These are phyloP conservation scores for Neurospora tetraspora DNA, from an alignment of 495 filamentous ascomycete species.

Conservation along the genomic window DNA sequence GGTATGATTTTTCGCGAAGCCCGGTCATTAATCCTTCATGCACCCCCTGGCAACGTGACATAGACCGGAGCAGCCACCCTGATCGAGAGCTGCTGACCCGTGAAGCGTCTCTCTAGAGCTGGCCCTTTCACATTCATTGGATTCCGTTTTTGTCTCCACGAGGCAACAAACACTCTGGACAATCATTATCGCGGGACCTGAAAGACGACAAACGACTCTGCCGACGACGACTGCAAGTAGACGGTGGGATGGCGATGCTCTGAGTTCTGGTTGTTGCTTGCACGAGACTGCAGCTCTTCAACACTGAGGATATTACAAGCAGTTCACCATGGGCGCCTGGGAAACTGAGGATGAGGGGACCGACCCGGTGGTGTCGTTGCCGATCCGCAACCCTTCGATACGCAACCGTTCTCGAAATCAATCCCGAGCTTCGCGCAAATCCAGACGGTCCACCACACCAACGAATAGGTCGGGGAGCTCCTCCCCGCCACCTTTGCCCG, in stretches of 20 bases:
- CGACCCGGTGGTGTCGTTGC: constrained; percentile 41
- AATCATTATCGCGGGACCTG: background rate
- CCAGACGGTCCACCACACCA: constrained; percentile 48
- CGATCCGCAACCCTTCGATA: constrained; percentile 50
- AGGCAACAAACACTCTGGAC: background rate
- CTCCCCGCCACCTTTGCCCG: constrained; percentile 52
- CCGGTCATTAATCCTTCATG: background rate
- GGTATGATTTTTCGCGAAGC: background rate
- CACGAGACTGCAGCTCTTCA: constrained; percentile 7
- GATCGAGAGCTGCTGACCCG: background rate
- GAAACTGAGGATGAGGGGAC: constrained; percentile 48
- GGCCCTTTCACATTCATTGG: constrained; percentile 1
- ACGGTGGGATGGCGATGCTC: constrained; percentile 10
- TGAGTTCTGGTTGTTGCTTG: constrained; percentile 1
- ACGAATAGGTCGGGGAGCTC: constrained; percentile 43
- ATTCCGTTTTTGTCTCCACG: constrained; percentile 1
- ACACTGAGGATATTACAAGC: background rate
- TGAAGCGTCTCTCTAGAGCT: background rate
- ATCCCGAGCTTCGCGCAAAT: constrained; percentile 42
- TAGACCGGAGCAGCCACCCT: background rate
- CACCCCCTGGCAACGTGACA: background rate
- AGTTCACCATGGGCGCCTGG: constrained; percentile 35
- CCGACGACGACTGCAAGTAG: background rate
- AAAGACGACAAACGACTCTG: background rate
- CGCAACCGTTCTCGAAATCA: constrained; percentile 53